These are phyloP conservation scores for Cytospora piceicola DNA, from an alignment of 2,329 filamentous ascomycete genomes.

Conservation along the genomic window DNA sequence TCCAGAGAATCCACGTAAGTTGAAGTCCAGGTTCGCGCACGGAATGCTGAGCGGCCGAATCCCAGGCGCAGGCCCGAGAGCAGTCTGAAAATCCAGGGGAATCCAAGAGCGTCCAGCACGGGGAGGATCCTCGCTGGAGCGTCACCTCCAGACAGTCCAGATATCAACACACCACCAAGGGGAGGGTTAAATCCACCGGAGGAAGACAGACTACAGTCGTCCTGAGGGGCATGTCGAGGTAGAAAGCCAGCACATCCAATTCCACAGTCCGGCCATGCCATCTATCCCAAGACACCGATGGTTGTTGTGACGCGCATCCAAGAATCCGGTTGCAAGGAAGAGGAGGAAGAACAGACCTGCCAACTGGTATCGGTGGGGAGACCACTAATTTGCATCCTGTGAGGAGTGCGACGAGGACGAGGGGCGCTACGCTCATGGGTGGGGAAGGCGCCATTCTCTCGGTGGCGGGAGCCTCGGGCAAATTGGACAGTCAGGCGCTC, in stretches of 20 bases:
- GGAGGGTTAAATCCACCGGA: conserved; percentile 18
- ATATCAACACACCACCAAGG: conserved; percentile 24
- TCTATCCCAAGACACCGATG: conserved; percentile 30
- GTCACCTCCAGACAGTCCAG: conserved; percentile 27
- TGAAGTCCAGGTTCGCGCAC: conserved; percentile 55
- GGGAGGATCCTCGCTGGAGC: conserved; percentile 22
- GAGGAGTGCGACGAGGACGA: conserved; percentile 89
- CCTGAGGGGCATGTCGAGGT: conserved; percentile 28
- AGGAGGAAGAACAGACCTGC: conserved; percentile 89
- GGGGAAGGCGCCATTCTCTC: conserved; percentile 50
- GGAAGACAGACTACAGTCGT: conserved; percentile 32
- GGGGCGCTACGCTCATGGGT: conserved; percentile 61
- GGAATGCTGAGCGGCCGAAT: conserved; percentile 26
- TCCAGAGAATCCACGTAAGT: conserved; percentile 79
- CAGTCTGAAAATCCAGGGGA: conserved; percentile 26
- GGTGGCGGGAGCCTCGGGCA: conserved; percentile 77
- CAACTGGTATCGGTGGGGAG: conserved; percentile 98
- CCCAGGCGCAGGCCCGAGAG: conserved; percentile 26
- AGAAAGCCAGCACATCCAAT: conserved; percentile 25
- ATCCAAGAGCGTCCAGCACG: conserved; percentile 29
- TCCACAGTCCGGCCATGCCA: conserved; percentile 28
- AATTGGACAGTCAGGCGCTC: conserved; percentile 98
- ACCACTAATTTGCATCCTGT: conserved; percentile 96
- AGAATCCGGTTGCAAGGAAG: conserved; percentile 56
- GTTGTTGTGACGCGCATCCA: conserved; percentile 38